Evolutionary conservation across 1,139 yeast genomes (phyloP).

Genomic region (Meyerozyma elateridarum): DNA sequence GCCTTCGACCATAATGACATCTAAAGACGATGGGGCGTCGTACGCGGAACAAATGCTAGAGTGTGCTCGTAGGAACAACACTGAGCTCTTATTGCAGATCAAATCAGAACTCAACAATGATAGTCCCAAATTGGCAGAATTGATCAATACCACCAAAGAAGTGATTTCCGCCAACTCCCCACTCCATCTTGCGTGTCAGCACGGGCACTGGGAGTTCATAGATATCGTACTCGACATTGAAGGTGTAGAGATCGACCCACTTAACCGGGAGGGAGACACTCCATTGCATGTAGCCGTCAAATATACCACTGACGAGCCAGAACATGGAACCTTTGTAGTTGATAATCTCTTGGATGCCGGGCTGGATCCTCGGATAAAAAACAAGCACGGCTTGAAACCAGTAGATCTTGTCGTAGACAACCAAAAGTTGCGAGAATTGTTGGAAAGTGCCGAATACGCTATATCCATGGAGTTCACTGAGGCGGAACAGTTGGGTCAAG

Average conservation of each 20-base stretch:
- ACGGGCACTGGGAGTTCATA: conserved; percentile 84
- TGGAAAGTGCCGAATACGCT: conserved; percentile 84
- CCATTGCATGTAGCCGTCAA: conserved; percentile 86
- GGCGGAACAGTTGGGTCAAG: conserved; percentile 23
- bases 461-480: conserved; percentile 34
- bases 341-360: conserved; percentile 91
- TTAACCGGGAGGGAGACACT: conserved; percentile 74
- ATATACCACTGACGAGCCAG: conserved; percentile 74
- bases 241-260: conserved; percentile 87
- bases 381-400: conserved; percentile 58
- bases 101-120: conserved; percentile 44
- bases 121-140: conserved; percentile 44
- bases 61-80: conserved; percentile 83
- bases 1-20: too few relatives aligned
- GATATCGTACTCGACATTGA: conserved; percentile 81
- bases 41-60: conserved; percentile 78
- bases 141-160: conserved; percentile 70
- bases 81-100: conserved; percentile 62
- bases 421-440: conserved; percentile 49
- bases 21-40: conserved; percentile 60
- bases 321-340: conserved; percentile 73
- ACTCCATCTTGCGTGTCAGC: conserved; percentile 73
- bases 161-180: conserved; percentile 75
- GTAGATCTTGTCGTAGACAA: conserved; percentile 61
- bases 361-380: conserved; percentile 62